These are phyloP conservation scores for Clohesyomyces aquaticus DNA, from an alignment of 495 filamentous ascomycete genomes.

Conservation along the genomic window DNA sequence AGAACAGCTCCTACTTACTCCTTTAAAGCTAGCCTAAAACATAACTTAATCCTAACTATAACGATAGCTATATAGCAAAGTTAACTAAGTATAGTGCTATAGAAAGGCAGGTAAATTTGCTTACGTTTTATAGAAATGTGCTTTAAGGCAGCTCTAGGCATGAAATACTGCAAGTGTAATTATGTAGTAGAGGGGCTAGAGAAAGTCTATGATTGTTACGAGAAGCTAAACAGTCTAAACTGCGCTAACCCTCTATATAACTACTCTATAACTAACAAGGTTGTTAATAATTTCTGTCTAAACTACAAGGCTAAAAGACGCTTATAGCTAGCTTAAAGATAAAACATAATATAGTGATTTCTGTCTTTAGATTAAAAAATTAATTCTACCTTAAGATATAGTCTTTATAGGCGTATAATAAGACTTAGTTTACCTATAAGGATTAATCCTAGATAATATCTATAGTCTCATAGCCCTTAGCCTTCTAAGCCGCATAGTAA, in stretches of 20 bases:
- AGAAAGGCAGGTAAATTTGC: not conserved
- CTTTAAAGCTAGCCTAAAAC: not conserved
- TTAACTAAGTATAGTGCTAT: not conserved
- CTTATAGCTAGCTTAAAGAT: not conserved
- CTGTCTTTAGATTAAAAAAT: not conserved
- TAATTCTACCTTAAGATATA: not conserved
- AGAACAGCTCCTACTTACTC: not conserved
- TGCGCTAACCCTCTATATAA: constrained; percentile 10
- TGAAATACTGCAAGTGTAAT: constrained; percentile 10
- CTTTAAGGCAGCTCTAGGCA: constrained; percentile 10
- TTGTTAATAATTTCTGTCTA: constrained; percentile 7
- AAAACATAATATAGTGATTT: not conserved
- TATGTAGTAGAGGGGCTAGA: not conserved
- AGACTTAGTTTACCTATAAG: not conserved
- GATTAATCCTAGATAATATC: not conserved
- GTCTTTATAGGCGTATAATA: not conserved
- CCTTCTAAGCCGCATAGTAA: not conserved
- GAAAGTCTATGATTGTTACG: constrained; percentile 7
- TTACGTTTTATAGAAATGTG: constrained; percentile 7
- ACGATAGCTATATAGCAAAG: not conserved
- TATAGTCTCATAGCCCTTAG: not conserved
- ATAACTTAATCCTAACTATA: not conserved
- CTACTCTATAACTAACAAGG: constrained; percentile 8
- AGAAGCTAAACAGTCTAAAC: constrained; percentile 6
- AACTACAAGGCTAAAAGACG: constrained; percentile 10